Base-by-base conservation (phyloP, 2,329 filamentous ascomycete genomes). In the Huntiella moniliformis region DNA sequence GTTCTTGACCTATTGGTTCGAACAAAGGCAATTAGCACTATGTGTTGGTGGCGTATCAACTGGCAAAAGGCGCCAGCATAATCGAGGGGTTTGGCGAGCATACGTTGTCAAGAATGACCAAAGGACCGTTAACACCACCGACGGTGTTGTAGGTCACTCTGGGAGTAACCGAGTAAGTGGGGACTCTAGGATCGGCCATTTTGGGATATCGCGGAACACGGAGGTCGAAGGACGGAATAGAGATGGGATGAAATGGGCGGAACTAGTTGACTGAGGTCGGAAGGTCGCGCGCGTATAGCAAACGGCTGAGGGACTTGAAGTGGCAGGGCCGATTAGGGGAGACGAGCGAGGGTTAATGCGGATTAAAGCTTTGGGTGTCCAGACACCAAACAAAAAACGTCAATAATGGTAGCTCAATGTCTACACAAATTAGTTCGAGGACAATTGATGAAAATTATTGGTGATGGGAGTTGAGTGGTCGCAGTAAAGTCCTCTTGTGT, bases 41-140 rank as follows among this genome's bases (percentile, higher is more conserved):
- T 28, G 22, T 8, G 22, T 28, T 28, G 22, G 22, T 28, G 7
- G 22, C 10, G 22, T 28, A 28, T 28, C 10, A 8, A 6, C 22
- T 28, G 22, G 3, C 10, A 28, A 8, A 28, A 28, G 10, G 22
- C 22, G 22, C 22, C 22, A 28, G 22, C 22, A 28, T 28, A 10
- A 28, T 28, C 22, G 22, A 28, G 22, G 22, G 22, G 22, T 2
- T 28, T 28, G 13, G 10, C 18, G n/a, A 38, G 12, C 50, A 44
- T 63, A 93, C 88, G 74, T 93, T 92, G 62, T 96, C 91, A 55
- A 98, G 75, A 60, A 98, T 88, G 60, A 98, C 91, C 64, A 98
- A 75, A 57, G 91, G 91, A 50, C 91, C 91, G 68, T 98, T 98
- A 66, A 98, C 80, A 70, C 88, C 88, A 60, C 86, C 84, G 61